Conservation (phyloP, 2,329 filamentous ascomycete species). For the Fusarium sp. region DNA sequence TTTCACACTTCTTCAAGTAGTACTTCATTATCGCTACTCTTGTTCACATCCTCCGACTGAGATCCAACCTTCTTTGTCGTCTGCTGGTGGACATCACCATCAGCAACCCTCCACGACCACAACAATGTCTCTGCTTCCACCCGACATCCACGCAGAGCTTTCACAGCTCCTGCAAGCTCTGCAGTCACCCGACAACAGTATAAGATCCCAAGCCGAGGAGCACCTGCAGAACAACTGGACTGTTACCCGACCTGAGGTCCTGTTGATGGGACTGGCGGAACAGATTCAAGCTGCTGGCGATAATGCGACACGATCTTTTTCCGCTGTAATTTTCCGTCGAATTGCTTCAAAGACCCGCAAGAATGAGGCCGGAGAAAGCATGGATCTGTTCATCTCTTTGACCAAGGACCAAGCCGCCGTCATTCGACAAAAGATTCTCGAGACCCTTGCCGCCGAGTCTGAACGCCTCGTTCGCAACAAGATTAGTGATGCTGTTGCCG, state of each 20-base stretch:
- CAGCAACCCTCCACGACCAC: slow-evolving; percentile 42
- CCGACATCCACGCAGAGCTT: slow-evolving; percentile 87
- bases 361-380: slow-evolving; percentile 74
- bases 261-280: slow-evolving; percentile 94
- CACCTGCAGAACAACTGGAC: slow-evolving; percentile 94
- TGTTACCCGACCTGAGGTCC: slow-evolving; percentile 79
- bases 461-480: slow-evolving; percentile 87
- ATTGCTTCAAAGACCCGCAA: slow-evolving; percentile 92
- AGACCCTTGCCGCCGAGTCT: slow-evolving; percentile 78
- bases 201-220: slow-evolving; percentile 88
- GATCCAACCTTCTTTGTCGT: slow-evolving; percentile 32
- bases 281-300: slow-evolving; percentile 86
- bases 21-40: slow-evolving; percentile 5
- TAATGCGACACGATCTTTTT: slow-evolving; percentile 85
- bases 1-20: slow-evolving; percentile 1
- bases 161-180: slow-evolving; percentile 87
- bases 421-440: slow-evolving; percentile 86
- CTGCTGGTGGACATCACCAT: slow-evolving; percentile 49
- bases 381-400: slow-evolving; percentile 88
- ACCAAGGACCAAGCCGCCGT: slow-evolving; percentile 77
- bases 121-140: slow-evolving; percentile 85
- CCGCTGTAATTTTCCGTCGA: slow-evolving; percentile 92
- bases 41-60: slow-evolving; percentile 24
- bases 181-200: slow-evolving; percentile 87
- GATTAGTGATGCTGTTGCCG: slow-evolving; percentile 96